Evolutionary conservation across 345 rosid species (phyloP).

Genomic region (Acer negundo): DNA sequence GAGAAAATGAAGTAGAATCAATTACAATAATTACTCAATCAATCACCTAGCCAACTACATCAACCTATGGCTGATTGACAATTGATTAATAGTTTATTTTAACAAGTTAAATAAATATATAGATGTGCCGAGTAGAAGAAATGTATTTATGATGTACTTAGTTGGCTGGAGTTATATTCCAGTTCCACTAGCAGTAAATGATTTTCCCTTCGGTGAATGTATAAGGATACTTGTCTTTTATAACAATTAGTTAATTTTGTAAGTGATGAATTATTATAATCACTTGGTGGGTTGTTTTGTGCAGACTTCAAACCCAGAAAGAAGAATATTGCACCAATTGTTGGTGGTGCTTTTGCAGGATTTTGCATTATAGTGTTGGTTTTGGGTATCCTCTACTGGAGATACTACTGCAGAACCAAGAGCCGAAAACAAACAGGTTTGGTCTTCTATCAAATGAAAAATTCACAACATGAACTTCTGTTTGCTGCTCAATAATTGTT

Average conservation of each 20-base stretch:
- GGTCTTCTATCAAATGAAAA: neutral
- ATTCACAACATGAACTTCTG: neutral
- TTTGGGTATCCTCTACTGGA: constrained; percentile 40
- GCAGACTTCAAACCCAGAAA: constrained; percentile 33
- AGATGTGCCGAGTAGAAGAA: neutral
- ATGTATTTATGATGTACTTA: neutral
- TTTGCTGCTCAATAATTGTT: neutral
- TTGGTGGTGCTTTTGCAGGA: constrained; percentile 33
- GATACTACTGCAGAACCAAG: constrained; percentile 17
- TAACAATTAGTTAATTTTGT: neutral
- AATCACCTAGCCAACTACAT: too few relatives aligned
- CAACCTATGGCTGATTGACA: too few relatives aligned
- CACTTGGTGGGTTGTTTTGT: constrained; percentile 1
- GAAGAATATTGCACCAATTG: constrained; percentile 13
- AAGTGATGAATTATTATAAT: neutral
- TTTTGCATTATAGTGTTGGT: constrained; percentile 29
- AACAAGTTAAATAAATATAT: neutral
- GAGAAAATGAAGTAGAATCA: too few relatives aligned
- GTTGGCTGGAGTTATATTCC: neutral
- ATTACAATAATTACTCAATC: too few relatives aligned
- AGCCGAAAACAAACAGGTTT: constrained; percentile 18
- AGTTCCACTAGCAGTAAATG: neutral
- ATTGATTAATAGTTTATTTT: too few relatives aligned
- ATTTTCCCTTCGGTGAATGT: neutral
- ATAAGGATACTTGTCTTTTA: neutral